These are phyloP conservation scores for Lachnellula subtilissima DNA, from an alignment of 2,329 filamentous ascomycete species.

Conservation along the genomic window DNA sequence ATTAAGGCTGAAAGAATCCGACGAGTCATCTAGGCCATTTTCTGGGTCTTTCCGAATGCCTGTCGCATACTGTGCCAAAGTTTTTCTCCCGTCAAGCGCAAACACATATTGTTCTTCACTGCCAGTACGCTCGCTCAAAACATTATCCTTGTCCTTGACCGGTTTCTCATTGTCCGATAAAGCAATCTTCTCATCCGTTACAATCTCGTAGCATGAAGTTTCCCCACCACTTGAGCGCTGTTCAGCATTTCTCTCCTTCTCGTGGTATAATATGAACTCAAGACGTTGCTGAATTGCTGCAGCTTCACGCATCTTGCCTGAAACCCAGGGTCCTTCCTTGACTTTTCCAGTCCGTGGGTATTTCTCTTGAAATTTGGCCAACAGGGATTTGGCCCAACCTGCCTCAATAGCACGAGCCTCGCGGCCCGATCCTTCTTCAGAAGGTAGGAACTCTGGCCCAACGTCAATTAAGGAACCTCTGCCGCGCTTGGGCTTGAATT, in stretches of 20 bases:
- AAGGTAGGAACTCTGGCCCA: not conserved
- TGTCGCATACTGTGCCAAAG: too few species aligned
- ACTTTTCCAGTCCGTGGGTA: slow-evolving; percentile 30
- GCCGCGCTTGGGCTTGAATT: not conserved
- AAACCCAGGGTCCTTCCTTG: slow-evolving; percentile 5
- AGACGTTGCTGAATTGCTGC: slow-evolving; percentile 26
- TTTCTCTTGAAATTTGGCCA: slow-evolving; percentile 25
- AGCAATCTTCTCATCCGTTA: not conserved
- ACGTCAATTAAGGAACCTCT: slow-evolving; percentile 7
- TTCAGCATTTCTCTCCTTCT: slow-evolving; percentile 21
- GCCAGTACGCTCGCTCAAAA: not conserved
- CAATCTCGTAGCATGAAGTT: not conserved
- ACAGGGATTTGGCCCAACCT: slow-evolving; percentile 19
- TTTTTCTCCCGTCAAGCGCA: not conserved
- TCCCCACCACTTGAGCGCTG: not conserved
- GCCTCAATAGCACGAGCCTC: slow-evolving; percentile 19
- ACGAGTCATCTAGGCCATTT: not conserved
- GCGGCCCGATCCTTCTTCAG: slow-evolving; percentile 20
- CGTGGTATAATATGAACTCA: slow-evolving; percentile 21
- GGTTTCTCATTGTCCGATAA: not conserved
- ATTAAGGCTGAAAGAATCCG: not conserved
- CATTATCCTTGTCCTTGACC: not conserved
- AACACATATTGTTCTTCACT: not conserved
- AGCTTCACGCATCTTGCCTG: slow-evolving; percentile 11
- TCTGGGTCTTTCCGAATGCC: too few species aligned